phyloP scores from a whole-genome alignment of 495 filamentous ascomycete genomes.

The Schizothecium vesticola region DNA sequence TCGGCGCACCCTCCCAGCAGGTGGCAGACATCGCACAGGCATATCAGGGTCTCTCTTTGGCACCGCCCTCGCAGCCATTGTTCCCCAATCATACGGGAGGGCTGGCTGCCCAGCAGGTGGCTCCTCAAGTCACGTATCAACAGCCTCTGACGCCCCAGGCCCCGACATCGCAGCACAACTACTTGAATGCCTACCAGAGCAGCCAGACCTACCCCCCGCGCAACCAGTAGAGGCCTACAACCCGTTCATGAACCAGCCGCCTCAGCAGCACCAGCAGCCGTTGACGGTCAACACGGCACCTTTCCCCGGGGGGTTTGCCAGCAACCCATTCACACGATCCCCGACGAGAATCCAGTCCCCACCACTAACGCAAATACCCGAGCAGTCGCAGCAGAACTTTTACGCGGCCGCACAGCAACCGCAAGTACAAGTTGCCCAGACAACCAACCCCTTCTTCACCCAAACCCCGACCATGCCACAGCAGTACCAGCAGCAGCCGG shows the following conservation, averaged over 20 bases:
- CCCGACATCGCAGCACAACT: conserved; percentile 51
- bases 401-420: conserved; percentile 35
- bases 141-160: conserved; percentile 56
- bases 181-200: conserved; percentile 39
- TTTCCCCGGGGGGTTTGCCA: conserved; percentile 26
- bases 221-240: conserved; percentile 48
- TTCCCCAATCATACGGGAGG: conserved; percentile 85
- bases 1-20: conserved; percentile 41
- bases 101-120: conserved; percentile 49
- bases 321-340: conserved; percentile 44
- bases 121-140: conserved; percentile 39
- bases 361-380: conserved; percentile 44
- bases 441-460: conserved; percentile 53
- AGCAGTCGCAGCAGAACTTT: conserved; percentile 47
- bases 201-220: conserved; percentile 43
- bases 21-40: conserved; percentile 53
- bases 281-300: conserved; percentile 38
- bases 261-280: conserved; percentile 23
- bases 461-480: conserved; percentile 28
- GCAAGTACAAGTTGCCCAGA: conserved; percentile 27
- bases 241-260: conserved; percentile 52
- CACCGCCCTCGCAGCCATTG: conserved; percentile 54
- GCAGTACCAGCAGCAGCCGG: conserved; percentile 34
- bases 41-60: conserved; percentile 68
- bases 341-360: conserved; percentile 43